Base-by-base conservation (phyloP, 2,329 filamentous ascomycete species). In the Monilinia laxa region DNA sequence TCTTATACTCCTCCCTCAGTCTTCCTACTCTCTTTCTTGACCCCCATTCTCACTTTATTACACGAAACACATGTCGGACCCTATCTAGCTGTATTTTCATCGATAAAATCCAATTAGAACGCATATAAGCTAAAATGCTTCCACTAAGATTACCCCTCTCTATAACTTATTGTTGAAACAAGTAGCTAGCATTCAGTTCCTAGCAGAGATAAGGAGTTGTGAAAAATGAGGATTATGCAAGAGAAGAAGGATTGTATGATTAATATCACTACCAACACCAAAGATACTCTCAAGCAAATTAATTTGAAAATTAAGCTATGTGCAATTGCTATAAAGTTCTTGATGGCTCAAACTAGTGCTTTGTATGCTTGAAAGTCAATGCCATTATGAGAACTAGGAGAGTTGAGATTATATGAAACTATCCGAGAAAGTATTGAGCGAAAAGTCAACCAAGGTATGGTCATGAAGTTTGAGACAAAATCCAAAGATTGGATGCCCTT, bases 341-440 rank as follows among this genome's bases (percentile, higher is more conserved):
- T 9, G 11, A 56, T 28, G 28, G 11, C 35, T n/a, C 9, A n/a
- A 63, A 35, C 1, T 6, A n/a, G 16, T 45, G 20, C 12, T 49
- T 42, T 42, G 10, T 45, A 63, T 63, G 2, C 18, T 42, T 40
- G 35, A 42, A 63, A 31, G 23, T 38, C 60, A 63, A 40, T 16
- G 49, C 38, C 23, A 56, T n/a, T 28, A 38, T 6, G 16, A n/a
- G 18, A 20, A 12, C n/a, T 25, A 25, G 11, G 38, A 40, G n/a
- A 16, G 12, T 52, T 14, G 14, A 49, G 11, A 10, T 25, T 16
- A 14, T 23, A 52, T 52, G 11, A 25, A 14, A 2, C 9, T 14
- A 16, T 16, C 11, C 4, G 18, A 14, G 11, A 28, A 28, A 25
- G 14, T 9, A 16, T 23, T 25, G 7, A 25, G 35, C 23, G 12